Conservation (phyloP, 2,329 filamentous ascomycete genomes). For the Knufia petricola region DNA sequence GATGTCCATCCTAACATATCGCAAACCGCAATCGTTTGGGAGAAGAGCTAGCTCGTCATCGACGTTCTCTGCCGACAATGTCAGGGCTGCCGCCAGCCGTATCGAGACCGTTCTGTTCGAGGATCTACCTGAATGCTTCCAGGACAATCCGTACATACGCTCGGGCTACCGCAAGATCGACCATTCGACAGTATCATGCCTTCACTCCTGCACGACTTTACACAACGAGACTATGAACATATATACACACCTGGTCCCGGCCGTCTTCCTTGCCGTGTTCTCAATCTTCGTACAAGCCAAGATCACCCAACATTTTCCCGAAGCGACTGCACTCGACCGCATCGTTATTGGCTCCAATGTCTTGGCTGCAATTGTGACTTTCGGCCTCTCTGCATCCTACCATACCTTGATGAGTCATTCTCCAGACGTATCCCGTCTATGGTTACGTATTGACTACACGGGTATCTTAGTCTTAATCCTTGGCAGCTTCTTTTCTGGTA, state of each 20-base stretch:
- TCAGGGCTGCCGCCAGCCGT: conserved; percentile 8
- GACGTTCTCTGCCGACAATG: conserved; percentile 10
- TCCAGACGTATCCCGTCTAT: conserved; percentile 19
- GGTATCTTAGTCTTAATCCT: conserved; percentile 29
- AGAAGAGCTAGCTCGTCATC: conserved; percentile 12
- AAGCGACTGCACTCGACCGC: conserved; percentile 28
- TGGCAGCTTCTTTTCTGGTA: conserved; percentile 28
- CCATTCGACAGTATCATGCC: conserved; percentile 29
- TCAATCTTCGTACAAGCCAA: conserved; percentile 21
- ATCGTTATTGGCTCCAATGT: conserved; percentile 35
- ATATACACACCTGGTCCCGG: conserved; percentile 39
- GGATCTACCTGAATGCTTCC: conserved; percentile 36
- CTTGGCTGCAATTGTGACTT: conserved; percentile 21
- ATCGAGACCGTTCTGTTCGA: conserved; percentile 24
- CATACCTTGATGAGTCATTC: conserved; percentile 31
- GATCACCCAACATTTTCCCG: conserved; percentile 29
- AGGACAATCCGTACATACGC: conserved; percentile 35
- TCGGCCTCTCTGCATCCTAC: conserved; percentile 24
- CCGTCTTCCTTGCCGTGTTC: conserved; percentile 28
- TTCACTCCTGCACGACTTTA: conserved; percentile 34
- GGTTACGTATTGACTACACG: conserved; percentile 27
- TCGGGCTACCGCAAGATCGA: conserved; percentile 37
- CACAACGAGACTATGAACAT: conserved; percentile 40
- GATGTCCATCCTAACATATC: conserved; percentile 15
- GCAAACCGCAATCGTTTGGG: conserved; percentile 17